Evolutionary conservation across 2,329 filamentous ascomycete species (phyloP).

Genomic region (Trichoderma koningiopsis): DNA sequence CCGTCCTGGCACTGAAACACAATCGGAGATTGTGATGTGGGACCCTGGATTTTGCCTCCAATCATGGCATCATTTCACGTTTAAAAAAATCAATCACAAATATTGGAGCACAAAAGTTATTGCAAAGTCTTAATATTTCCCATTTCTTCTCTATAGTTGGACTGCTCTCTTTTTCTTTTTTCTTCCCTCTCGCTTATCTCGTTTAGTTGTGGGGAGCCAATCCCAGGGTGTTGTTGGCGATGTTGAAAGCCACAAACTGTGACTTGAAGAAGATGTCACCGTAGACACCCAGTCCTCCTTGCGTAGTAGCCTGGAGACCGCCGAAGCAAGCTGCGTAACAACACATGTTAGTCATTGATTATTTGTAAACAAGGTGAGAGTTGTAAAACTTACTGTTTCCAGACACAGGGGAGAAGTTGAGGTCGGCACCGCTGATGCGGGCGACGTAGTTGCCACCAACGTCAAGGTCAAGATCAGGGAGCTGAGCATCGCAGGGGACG

Average conservation of each 20-base stretch:
- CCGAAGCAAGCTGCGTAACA: slow-evolving; percentile 62
- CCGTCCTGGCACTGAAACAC: not conserved
- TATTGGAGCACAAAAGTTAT: not conserved
- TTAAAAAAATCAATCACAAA: not conserved
- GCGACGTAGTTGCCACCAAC: slow-evolving; percentile 63
- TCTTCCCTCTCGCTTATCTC: not conserved
- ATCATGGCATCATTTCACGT: not conserved
- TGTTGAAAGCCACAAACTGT: slow-evolving; percentile 61
- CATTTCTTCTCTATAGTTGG: slow-evolving; percentile 8
- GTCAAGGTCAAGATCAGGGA: slow-evolving; percentile 56
- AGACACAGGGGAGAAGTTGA: slow-evolving; percentile 56
- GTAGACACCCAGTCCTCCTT: slow-evolving; percentile 58
- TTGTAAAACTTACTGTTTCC: slow-evolving; percentile 50
- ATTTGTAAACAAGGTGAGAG: not conserved
- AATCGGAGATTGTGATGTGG: not conserved
- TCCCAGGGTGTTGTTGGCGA: slow-evolving; percentile 56
- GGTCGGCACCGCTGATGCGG: slow-evolving; percentile 53
- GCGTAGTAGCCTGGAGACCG: slow-evolving; percentile 62
- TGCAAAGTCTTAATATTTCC: slow-evolving; percentile 17
- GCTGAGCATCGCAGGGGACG: slow-evolving; percentile 48
- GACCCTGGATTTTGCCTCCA: not conserved
- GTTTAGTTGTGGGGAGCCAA: slow-evolving; percentile 44
- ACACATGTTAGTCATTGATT: not conserved
- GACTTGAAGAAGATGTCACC: slow-evolving; percentile 65
- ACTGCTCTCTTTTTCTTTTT: slow-evolving; percentile 6